Base-by-base conservation (phyloP, 257 asterid species). In the Capsicum rhomboideum region DNA sequence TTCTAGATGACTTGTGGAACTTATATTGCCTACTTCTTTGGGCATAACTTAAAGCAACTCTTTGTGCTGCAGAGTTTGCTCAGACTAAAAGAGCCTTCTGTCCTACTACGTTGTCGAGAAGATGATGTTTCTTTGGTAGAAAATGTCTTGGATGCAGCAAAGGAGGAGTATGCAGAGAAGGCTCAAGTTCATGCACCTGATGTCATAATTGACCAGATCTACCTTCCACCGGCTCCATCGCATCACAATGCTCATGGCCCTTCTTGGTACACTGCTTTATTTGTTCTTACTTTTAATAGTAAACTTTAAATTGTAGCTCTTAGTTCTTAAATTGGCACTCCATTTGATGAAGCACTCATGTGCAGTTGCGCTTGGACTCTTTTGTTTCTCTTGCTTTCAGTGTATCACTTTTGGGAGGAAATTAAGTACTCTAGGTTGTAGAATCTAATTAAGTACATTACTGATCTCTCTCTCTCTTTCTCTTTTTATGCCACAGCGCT, bases 61-160 rank as follows among this genome's bases (percentile, higher is more conserved):
- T 82, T n/a, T 86, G 61, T 49, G 83, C 87, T 75, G 52, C 93
- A 96, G 99, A 85, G 98, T 87, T 89, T 93, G 85, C 90, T 94
- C 90, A 96, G 96, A 90, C 91, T 94, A 84, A 96, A 94, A 90
- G 99, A 96, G 90, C 96, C 99, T 44, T 91, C 97, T 26, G 90
- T 96, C 79, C 90, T 96, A 29, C 80, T 96, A 81, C 96, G 99
- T 69, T 94, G 97, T 74, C 98, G 98, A 71, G 85, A 95, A 87
- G 90, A 85, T 74, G 99, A 95, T 64, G 67, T 84, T 44, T 79
- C 82, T 44, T 55, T 89, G 61, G 98, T 94, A 84, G 92, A 90
- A 83, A 87, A 93, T 17, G 86, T 94, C 82, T 86, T 94, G 90
- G 55, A 91, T 64, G 83, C 92, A 4, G 97, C 98, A 23, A 92